These are phyloP conservation scores for Termitomyces sp. DNA, from an alignment of 768 basidiomycete genomes.

Conservation along the genomic window DNA sequence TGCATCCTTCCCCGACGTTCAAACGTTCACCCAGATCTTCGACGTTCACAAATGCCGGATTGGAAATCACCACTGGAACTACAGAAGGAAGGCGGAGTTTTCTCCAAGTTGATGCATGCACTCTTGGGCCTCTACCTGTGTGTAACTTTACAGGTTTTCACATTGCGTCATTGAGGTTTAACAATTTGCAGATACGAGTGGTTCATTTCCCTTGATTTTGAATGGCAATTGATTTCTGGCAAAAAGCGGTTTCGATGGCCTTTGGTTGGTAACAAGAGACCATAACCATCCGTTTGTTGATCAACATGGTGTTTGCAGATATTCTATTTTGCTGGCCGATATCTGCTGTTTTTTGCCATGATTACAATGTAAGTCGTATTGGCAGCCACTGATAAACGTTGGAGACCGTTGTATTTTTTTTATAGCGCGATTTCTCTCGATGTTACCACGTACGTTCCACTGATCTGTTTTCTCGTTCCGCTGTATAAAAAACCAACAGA, in stretches of 20 bases:
- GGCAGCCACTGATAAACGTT: not conserved
- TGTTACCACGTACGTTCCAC: conserved; percentile 31
- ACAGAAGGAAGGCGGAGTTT: conserved; percentile 39
- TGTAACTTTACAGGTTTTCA: conserved; percentile 15
- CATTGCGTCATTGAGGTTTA: not conserved
- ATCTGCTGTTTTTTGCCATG: conserved; percentile 60
- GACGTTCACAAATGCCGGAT: conserved; percentile 38
- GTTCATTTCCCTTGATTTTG: conserved; percentile 57
- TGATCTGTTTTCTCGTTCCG: not conserved
- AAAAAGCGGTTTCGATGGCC: conserved; percentile 64
- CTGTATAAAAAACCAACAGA: conserved; percentile 18
- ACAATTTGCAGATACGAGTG: conserved; percentile 52
- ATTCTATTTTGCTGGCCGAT: conserved; percentile 68
- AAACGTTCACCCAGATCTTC: not conserved
- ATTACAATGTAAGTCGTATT: conserved; percentile 58
- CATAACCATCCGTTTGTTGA: not conserved
- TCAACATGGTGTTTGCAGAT: conserved; percentile 31
- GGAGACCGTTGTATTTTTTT: not conserved
- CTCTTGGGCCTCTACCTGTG: conserved; percentile 56
- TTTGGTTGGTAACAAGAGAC: conserved; percentile 39
- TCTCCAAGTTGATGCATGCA: conserved; percentile 52
- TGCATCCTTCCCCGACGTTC: too few relatives aligned
- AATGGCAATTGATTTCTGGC: conserved; percentile 56
- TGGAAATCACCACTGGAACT: conserved; percentile 52
- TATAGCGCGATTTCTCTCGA: conserved; percentile 52